These are phyloP conservation scores for Setaria italica DNA, from an alignment of 202 grass and related monocot genomes.

Conservation along the genomic window DNA sequence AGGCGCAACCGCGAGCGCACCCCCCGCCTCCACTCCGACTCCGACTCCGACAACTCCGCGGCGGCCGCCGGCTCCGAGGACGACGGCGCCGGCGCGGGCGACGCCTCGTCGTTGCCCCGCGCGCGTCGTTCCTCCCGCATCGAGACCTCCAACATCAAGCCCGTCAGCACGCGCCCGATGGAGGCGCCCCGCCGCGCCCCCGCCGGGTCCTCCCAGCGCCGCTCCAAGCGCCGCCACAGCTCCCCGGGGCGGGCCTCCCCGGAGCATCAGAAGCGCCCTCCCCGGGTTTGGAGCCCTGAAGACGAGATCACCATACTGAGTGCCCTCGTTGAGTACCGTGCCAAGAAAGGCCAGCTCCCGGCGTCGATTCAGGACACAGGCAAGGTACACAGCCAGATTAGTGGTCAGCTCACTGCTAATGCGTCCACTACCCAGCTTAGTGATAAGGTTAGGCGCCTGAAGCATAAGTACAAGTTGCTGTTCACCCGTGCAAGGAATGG, in stretches of 20 bases:
- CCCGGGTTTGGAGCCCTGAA: constrained; percentile 54
- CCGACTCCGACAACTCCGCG: constrained; percentile 16
- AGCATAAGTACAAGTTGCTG: constrained; percentile 47
- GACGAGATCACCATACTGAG: constrained; percentile 56
- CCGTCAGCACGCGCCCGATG: constrained; percentile 48
- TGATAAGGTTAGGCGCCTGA: constrained; percentile 60
- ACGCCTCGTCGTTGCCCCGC: constrained; percentile 26
- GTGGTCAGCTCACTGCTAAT: constrained; percentile 41
- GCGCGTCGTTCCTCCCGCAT: constrained; percentile 43
- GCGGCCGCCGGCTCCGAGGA: constrained; percentile 4
- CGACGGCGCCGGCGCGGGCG: constrained; percentile 29
- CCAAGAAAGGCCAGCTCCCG: constrained; percentile 45
- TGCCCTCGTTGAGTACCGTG: constrained; percentile 46
- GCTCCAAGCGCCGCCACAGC: constrained; percentile 41
- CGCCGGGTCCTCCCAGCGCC: constrained; percentile 24
- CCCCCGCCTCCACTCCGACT: constrained; percentile 18
- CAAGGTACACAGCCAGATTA: constrained; percentile 44
- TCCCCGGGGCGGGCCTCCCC: constrained; percentile 5
- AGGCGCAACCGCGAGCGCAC: constrained; percentile 35
- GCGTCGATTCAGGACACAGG: constrained; percentile 35
- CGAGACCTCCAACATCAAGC: constrained; percentile 52
- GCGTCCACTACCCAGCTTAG: constrained; percentile 54
- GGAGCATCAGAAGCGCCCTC: constrained; percentile 42
- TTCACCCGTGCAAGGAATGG: constrained; percentile 32
- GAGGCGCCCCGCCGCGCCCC: neutral